A percentile compares a stretch with the other conserved stretches of the same genome.
phyloP scores from a whole-genome alignment of 495 filamentous ascomycete genomes.

The Corynascus novoguineensis region DNA sequence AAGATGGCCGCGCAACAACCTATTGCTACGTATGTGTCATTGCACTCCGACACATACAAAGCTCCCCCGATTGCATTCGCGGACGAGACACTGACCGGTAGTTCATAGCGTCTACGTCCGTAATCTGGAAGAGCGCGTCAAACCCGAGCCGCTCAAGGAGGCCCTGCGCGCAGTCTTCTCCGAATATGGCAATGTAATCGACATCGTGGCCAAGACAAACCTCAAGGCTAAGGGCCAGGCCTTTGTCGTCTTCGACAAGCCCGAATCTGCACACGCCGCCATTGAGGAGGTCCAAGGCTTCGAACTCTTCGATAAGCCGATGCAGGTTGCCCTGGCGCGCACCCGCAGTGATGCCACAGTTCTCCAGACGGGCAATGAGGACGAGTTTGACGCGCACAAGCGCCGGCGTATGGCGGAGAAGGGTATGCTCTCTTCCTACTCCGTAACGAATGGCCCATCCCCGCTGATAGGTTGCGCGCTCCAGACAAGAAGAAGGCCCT shows the following conservation, averaged over 20 bases:
- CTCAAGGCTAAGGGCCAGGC: slow-evolving; percentile 92
- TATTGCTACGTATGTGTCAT: slow-evolving; percentile 60
- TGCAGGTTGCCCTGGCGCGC: slow-evolving; percentile 79
- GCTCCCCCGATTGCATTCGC: slow-evolving; percentile 19
- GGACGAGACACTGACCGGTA: slow-evolving; percentile 13
- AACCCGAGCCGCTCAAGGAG: slow-evolving; percentile 69
- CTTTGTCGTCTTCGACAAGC: slow-evolving; percentile 85
- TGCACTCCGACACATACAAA: slow-evolving; percentile 56
- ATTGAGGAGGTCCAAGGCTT: slow-evolving; percentile 91
- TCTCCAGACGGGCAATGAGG: slow-evolving; percentile 59
- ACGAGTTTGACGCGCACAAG: slow-evolving; percentile 87
- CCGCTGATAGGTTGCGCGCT: slow-evolving; percentile 1
- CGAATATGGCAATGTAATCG: slow-evolving; percentile 85
- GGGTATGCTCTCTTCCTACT: slow-evolving; percentile 48
- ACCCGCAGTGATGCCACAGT: slow-evolving; percentile 88
- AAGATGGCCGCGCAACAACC: slow-evolving; percentile 40
- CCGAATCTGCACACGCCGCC: slow-evolving; percentile 68
- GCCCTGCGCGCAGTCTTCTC: slow-evolving; percentile 74
- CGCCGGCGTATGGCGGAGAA: slow-evolving; percentile 81
- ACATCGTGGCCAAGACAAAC: slow-evolving; percentile 88
- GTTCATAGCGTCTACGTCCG: slow-evolving; percentile 61
- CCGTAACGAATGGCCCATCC: background rate
- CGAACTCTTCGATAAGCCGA: slow-evolving; percentile 88
- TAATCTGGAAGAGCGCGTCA: slow-evolving; percentile 91
- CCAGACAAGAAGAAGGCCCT: slow-evolving; percentile 87